phyloP scores from a whole-genome alignment of 352 stramenopile species.

The Pythium oligandrum region DNA sequence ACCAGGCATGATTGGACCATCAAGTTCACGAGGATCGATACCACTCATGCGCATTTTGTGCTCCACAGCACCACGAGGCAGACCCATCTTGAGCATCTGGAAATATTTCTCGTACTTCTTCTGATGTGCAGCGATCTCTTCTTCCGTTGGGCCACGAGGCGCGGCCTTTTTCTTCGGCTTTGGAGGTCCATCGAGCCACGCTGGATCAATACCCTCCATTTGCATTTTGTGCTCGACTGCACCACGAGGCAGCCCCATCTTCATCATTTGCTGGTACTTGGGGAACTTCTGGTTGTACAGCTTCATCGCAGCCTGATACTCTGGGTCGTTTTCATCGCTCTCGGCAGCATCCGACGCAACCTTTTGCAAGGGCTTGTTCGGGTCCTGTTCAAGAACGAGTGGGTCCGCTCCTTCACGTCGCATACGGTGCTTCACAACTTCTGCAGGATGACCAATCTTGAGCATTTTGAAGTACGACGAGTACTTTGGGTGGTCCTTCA shows the following conservation, averaged over 20 bases:
- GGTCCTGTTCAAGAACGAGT: slow-evolving; percentile 56
- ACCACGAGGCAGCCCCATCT: slow-evolving; percentile 56
- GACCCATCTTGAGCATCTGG: slow-evolving; percentile 74
- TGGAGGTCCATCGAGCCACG: slow-evolving; percentile 60
- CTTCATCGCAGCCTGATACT: slow-evolving; percentile 47
- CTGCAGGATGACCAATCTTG: slow-evolving; percentile 56
- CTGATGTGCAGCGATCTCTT: slow-evolving; percentile 47
- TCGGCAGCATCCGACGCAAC: slow-evolving; percentile 13
- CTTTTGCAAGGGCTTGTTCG: slow-evolving; percentile 38
- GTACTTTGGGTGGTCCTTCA: slow-evolving; percentile 70
- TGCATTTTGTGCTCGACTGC: slow-evolving; percentile 85
- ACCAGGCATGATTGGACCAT: slow-evolving; percentile 36
- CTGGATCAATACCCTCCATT: slow-evolving; percentile 62
- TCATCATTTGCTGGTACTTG: slow-evolving; percentile 78
- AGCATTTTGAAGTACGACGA: slow-evolving; percentile 82
- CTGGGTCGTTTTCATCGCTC: slow-evolving; percentile 32
- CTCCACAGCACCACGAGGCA: slow-evolving; percentile 72
- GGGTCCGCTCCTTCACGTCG: slow-evolving; percentile 59
- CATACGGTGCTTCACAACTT: slow-evolving; percentile 80
- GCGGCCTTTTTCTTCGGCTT: slow-evolving; percentile 29
- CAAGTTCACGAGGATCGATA: slow-evolving; percentile 59
- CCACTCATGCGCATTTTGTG: slow-evolving; percentile 81
- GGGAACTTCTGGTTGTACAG: slow-evolving; percentile 62
- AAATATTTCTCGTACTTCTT: slow-evolving; percentile 84
- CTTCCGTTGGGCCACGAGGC: slow-evolving; percentile 28